phyloP scores from a whole-genome alignment of 2,329 filamentous ascomycete species.

The Claviceps purpurea region DNA sequence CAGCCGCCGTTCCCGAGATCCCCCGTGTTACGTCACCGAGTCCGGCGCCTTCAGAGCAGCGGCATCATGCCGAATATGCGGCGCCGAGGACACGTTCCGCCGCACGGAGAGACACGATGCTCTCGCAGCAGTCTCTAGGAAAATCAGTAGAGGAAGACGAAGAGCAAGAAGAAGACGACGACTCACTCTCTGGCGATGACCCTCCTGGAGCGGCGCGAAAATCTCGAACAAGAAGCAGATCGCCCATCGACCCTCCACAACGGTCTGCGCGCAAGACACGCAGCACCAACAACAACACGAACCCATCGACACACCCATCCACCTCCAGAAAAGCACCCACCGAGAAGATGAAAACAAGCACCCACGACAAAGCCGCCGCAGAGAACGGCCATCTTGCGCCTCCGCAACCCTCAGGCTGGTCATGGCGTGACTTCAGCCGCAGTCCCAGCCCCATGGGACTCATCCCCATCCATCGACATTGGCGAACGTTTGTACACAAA shows the following conservation, averaged over 20 bases:
- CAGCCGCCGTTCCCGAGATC: constrained; percentile 50
- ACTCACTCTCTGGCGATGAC: constrained; percentile 18
- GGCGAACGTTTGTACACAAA: constrained; percentile 83
- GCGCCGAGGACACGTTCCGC: constrained; percentile 68
- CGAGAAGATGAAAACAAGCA: constrained; percentile 8
- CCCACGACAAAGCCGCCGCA: constrained; percentile 20
- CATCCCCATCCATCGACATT: constrained; percentile 89
- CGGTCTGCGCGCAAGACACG: constrained; percentile 38
- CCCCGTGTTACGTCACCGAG: constrained; percentile 86
- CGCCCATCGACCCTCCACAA: constrained; percentile 41
- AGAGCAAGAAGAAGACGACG: constrained; percentile 25
- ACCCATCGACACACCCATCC: constrained; percentile 17
- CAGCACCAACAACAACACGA: constrained; percentile 26
- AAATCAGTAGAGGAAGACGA: constrained; percentile 38
- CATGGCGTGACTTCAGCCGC: constrained; percentile 77
- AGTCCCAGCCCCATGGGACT: constrained; percentile 86
- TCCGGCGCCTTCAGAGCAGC: constrained; percentile 39
- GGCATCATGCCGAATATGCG: constrained; percentile 35
- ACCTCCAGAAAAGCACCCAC: constrained; percentile 8
- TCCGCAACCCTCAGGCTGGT: constrained; percentile 51
- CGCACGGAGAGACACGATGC: constrained; percentile 37
- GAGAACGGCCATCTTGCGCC: constrained; percentile 58
- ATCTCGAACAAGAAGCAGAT: constrained; percentile 58
- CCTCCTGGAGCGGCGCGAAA: constrained; percentile 36
- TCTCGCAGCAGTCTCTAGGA: constrained; percentile 45